Conservation (phyloP, 129 eudicot species). For the Mikania micrantha region DNA sequence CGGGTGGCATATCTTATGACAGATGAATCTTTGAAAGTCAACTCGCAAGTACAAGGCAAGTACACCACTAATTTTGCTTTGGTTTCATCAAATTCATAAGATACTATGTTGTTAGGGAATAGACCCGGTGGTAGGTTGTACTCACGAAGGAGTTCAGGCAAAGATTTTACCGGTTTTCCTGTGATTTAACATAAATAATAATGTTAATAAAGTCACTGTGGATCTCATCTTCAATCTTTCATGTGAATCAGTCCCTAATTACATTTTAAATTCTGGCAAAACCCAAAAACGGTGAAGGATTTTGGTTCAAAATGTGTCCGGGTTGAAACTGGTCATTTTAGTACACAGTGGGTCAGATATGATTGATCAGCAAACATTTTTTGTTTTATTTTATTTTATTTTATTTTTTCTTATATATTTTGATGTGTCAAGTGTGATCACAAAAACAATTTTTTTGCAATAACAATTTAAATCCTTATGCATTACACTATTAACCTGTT, state of each 20-base stretch:
- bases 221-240: background rate
- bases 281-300: background rate
- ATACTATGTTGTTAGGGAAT: constrained; percentile 49
- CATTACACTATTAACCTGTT: background rate
- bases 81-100: constrained; percentile 51
- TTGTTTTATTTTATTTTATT: no score
- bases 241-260: background rate
- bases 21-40: constrained; percentile 50
- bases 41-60: constrained; percentile 50
- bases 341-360: no score
- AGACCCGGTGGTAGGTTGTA: constrained; percentile 51
- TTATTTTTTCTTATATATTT: no score
- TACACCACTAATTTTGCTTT: constrained; percentile 44
- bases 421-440: background rate
- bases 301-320: background rate
- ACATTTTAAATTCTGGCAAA: background rate
- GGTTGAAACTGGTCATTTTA: background rate
- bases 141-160: constrained; percentile 52
- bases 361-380: background rate
- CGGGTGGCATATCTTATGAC: constrained; percentile 47
- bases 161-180: constrained; percentile 46
- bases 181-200: background rate
- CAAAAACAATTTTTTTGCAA: background rate
- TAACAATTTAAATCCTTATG: background rate
- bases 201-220: background rate